These are phyloP conservation scores for Dissoconium aciculare DNA, from an alignment of 2,329 filamentous ascomycete genomes.

Conservation along the genomic window DNA sequence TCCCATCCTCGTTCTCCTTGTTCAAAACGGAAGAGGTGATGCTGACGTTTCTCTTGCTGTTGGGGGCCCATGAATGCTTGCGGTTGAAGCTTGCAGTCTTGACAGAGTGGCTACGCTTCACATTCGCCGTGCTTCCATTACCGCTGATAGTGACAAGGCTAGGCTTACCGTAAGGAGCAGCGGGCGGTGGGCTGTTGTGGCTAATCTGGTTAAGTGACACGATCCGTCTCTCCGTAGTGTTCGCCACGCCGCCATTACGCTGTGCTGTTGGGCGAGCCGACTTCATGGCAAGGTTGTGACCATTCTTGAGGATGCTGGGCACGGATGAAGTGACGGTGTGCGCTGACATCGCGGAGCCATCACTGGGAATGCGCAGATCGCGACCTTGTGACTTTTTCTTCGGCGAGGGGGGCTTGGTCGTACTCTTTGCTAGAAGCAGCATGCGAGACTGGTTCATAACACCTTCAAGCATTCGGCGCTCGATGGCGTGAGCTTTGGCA, in stretches of 20 bases:
- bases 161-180: slow-evolving; percentile 9
- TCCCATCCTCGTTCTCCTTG: slow-evolving; percentile 36
- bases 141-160: slow-evolving; percentile 14
- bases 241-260: slow-evolving; percentile 25
- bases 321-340: slow-evolving; percentile 25
- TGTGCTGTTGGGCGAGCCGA: slow-evolving; percentile 27
- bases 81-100: slow-evolving; percentile 19
- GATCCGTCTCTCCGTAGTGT: slow-evolving; percentile 50
- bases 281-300: slow-evolving; percentile 35
- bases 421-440: slow-evolving; percentile 58
- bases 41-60: slow-evolving; percentile 19
- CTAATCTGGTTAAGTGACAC: slow-evolving; percentile 83
- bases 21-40: slow-evolving; percentile 16
- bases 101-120: slow-evolving; percentile 26
- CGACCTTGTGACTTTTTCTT: slow-evolving; percentile 25
- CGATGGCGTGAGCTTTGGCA: slow-evolving; percentile 68
- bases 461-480: slow-evolving; percentile 84
- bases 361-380: slow-evolving; percentile 27
- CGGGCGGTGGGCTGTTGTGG: slow-evolving; percentile 44
- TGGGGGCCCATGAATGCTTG: slow-evolving; percentile 21
- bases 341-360: slow-evolving; percentile 29
- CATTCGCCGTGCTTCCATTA: slow-evolving; percentile 9
- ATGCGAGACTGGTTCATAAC: slow-evolving; percentile 92
- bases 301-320: slow-evolving; percentile 17
- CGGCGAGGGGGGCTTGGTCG: slow-evolving; percentile 26